phyloP scores from a whole-genome alignment of 2,329 filamentous ascomycete species.

The Fusarium sp. region DNA sequence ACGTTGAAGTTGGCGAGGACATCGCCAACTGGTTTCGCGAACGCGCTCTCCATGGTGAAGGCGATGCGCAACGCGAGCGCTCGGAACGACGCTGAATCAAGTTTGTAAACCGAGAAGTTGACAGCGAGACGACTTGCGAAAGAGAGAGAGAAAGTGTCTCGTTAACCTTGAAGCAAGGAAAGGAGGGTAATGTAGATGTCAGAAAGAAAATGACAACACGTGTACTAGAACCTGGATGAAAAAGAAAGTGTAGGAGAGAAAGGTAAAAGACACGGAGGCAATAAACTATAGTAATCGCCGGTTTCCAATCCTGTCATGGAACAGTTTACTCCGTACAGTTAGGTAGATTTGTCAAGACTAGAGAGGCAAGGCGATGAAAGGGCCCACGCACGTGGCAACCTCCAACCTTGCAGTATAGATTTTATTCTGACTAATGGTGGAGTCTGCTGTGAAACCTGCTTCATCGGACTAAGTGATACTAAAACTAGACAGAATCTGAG shows the following conservation, averaged over 20 bases:
- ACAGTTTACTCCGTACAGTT: conserved; percentile 8
- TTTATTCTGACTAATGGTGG: neutral
- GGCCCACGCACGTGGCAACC: conserved; percentile 49
- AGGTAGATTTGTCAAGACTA: conserved; percentile 42
- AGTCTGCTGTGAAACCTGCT: neutral
- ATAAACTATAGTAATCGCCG: conserved; percentile 27
- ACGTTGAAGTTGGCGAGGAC: conserved; percentile 70
- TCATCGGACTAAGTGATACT: neutral
- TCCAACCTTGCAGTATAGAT: conserved; percentile 24
- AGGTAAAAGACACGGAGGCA: conserved; percentile 29
- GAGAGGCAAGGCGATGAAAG: conserved; percentile 44
- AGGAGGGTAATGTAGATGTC: conserved; percentile 11
- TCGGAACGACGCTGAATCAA: conserved; percentile 16
- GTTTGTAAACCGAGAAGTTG: conserved; percentile 15
- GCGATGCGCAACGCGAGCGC: conserved; percentile 38
- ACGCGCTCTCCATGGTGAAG: conserved; percentile 70
- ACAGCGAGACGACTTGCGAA: conserved; percentile 20
- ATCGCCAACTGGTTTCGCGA: conserved; percentile 65
- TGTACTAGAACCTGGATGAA: conserved; percentile 3
- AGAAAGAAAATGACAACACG: conserved; percentile 14
- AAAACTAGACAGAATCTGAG: conserved; percentile 10
- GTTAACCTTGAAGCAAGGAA: conserved; percentile 14
- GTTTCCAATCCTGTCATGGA: conserved; percentile 45
- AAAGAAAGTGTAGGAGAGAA: conserved; percentile 27
- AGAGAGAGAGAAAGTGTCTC: conserved; percentile 9